A percentile compares a stretch with the other conserved stretches of the same genome.
Conservation (phyloP, 208 protist species). For the Giardia duodenalis region DNA sequence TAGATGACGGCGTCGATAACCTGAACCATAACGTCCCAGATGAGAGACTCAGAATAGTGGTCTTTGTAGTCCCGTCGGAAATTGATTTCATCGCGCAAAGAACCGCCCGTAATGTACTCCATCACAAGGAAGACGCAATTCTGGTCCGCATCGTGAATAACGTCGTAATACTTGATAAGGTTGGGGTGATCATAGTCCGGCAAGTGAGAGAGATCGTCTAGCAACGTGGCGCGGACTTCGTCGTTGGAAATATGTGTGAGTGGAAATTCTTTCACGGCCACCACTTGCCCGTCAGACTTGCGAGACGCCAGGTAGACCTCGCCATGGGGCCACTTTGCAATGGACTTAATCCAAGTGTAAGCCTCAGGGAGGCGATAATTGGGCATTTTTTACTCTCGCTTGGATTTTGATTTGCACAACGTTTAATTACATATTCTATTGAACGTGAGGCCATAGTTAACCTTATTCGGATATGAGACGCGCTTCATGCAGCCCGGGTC, state of each 20-base stretch:
- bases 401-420: too few species aligned
- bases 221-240: not conserved
- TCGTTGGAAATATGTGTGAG: not conserved
- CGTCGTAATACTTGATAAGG: not conserved
- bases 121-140: not conserved
- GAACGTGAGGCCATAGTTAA: not conserved
- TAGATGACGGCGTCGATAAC: not conserved
- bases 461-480: not conserved
- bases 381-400: too few species aligned
- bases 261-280: not conserved
- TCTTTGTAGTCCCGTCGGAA: not conserved
- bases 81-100: not conserved
- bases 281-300: not conserved
- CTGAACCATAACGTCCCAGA: not conserved
- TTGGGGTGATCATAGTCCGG: not conserved
- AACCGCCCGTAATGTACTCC: not conserved
- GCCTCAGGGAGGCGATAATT: not conserved
- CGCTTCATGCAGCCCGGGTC: not conserved
- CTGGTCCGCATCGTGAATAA: not conserved
- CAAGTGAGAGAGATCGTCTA: not conserved
- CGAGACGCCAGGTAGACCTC: not conserved
- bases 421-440: too few species aligned
- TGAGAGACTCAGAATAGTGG: not conserved
- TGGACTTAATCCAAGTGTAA: not conserved
- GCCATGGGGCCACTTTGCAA: not conserved